Evolutionary conservation across 345 rosid genomes (phyloP).

Genomic region (Trapa bicornis): DNA sequence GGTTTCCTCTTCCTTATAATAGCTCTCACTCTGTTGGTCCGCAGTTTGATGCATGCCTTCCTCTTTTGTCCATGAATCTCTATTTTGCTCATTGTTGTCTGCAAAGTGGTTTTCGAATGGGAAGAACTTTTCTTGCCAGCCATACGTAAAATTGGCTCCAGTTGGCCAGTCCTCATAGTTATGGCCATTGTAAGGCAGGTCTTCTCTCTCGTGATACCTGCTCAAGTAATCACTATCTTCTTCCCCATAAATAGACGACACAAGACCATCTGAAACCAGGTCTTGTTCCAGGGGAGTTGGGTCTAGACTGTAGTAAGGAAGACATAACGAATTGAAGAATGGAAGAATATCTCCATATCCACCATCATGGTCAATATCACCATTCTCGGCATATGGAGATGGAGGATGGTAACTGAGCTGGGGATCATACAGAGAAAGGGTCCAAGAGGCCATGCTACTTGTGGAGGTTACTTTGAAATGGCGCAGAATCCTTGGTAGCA

Average conservation of each 20-base stretch:
- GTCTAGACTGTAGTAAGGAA: slow-evolving; percentile 4
- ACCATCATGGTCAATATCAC: background rate
- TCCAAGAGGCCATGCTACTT: too few relatives aligned
- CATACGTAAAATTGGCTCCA: slow-evolving; percentile 1
- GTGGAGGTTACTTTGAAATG: too few relatives aligned
- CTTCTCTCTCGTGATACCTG: slow-evolving; percentile 6
- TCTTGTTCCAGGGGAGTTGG: slow-evolving; percentile 5
- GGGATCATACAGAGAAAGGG: too few relatives aligned
- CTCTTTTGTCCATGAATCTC: background rate
- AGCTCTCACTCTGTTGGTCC: slow-evolving; percentile 5
- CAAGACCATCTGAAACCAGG: slow-evolving; percentile 1
- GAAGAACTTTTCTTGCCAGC: slow-evolving; percentile 12
- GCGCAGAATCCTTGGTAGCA: too few relatives aligned
- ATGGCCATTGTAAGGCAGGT: background rate
- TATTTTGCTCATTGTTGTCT: background rate
- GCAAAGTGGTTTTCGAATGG: background rate
- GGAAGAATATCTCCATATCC: slow-evolving; percentile 5
- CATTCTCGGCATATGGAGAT: background rate
- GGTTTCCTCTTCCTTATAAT: slow-evolving; percentile 8
- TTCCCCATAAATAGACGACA: background rate
- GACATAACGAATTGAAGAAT: slow-evolving; percentile 1
- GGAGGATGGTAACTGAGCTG: background rate
- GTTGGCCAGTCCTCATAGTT: slow-evolving; percentile 9
- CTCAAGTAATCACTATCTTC: background rate
- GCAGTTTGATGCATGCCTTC: slow-evolving; percentile 11